Percentiles rank a stretch among this genome's conserved stretches.
Evolutionary conservation across 1,284 basidiomycete genomes (phyloP).

Genomic region (Laetiporus sulphureus): DNA sequence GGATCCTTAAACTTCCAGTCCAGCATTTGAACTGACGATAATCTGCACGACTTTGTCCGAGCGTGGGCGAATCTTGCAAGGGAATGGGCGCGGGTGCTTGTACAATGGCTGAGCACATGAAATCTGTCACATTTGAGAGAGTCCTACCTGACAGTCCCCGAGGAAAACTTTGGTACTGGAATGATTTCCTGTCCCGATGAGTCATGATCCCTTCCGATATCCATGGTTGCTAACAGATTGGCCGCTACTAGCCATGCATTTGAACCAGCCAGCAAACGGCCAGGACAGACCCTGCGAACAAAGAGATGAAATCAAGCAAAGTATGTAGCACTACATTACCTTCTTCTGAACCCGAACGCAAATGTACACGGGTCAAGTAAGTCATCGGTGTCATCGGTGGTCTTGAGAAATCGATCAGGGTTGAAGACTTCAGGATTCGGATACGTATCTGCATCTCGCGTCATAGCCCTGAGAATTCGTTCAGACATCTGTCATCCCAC

Average conservation of each 20-base stretch:
- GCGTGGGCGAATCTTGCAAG: background rate
- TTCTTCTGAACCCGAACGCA: constrained; percentile 2
- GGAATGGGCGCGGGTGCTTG: background rate
- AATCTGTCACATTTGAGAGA: background rate
- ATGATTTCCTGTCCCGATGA: background rate
- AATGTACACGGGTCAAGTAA: background rate
- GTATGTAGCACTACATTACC: background rate
- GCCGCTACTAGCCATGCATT: background rate
- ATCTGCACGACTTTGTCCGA: background rate
- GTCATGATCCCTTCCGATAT: background rate
- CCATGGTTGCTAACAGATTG: background rate
- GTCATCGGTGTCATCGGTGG: background rate
- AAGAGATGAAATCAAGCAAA: background rate
- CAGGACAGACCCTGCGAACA: background rate
- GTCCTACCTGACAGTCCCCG: background rate
- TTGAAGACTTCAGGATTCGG: constrained; percentile 1
- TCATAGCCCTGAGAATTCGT: background rate
- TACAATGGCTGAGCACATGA: background rate
- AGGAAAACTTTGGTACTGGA: background rate
- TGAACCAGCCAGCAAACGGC: background rate
- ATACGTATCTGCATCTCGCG: background rate
- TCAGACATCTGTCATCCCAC: background rate
- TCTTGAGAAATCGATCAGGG: constrained; percentile 1
- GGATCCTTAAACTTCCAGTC: too few relatives aligned
- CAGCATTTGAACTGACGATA: too few relatives aligned